These are phyloP conservation scores for Carex myosuroides DNA, from an alignment of 176 grass and related monocot genomes.

Conservation along the genomic window DNA sequence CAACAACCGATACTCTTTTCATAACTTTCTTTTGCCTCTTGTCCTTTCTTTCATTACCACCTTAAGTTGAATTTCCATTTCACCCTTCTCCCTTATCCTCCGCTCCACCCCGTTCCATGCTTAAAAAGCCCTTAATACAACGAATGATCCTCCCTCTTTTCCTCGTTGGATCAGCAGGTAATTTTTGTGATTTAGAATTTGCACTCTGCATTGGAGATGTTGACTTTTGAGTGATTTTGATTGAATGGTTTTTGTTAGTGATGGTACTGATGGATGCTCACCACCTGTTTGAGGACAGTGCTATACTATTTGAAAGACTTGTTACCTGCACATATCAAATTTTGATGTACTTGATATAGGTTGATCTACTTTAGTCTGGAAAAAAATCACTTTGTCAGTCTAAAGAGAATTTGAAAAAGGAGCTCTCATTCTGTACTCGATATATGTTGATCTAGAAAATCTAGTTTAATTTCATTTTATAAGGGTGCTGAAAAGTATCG, in stretches of 20 bases:
- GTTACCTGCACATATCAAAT: neutral
- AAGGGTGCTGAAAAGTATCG: too few relatives aligned
- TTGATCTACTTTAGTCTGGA: neutral
- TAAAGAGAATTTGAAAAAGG: too few relatives aligned
- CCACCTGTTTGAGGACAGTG: slow-evolving; percentile 18
- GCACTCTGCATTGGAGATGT: neutral
- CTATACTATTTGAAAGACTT: neutral
- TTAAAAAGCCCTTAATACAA: neutral
- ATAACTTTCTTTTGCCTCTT: neutral
- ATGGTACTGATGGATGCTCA: neutral
- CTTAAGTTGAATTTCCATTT: slow-evolving; percentile 9
- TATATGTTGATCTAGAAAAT: too few relatives aligned
- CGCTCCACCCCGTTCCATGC: slow-evolving; percentile 29
- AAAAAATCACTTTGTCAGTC: too few relatives aligned
- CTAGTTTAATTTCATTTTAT: too few relatives aligned
- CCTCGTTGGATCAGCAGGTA: slow-evolving; percentile 21
- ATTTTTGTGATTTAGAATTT: neutral
- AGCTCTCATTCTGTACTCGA: too few relatives aligned
- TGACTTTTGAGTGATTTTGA: neutral
- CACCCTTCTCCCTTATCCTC: slow-evolving; percentile 6
- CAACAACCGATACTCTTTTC: neutral
- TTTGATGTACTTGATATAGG: neutral
- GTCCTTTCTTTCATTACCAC: neutral
- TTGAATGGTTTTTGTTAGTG: neutral
- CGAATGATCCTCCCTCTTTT: slow-evolving; percentile 14